Percentiles rank a stretch among this genome's conserved stretches.
Evolutionary conservation across 2,329 filamentous ascomycete genomes (phyloP).

Genomic region (Juglanconis oblonga): DNA sequence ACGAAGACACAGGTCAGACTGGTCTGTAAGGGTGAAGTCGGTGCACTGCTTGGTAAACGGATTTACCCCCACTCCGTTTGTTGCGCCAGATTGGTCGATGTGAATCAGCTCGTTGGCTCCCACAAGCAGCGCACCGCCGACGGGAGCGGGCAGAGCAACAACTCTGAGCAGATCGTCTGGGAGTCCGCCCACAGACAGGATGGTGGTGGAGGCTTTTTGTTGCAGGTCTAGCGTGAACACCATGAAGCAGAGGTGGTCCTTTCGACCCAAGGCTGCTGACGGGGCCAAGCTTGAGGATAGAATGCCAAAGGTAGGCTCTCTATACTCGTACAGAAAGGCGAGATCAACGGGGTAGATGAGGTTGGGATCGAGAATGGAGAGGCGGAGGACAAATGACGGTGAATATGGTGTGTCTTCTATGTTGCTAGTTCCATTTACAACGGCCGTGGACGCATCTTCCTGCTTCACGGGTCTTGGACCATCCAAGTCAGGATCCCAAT

Average conservation of each 20-base stretch:
- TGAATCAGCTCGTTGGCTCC: conserved; percentile 91
- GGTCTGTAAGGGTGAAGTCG: conserved; percentile 80
- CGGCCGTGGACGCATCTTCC: conserved; percentile 34
- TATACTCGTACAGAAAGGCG: conserved; percentile 92
- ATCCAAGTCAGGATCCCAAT: conserved; percentile 82
- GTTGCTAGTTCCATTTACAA: conserved; percentile 43
- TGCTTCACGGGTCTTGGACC: conserved; percentile 56
- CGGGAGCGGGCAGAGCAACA: conserved; percentile 76
- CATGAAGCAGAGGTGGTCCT: conserved; percentile 83
- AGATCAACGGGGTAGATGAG: conserved; percentile 88
- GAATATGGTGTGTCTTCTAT: conserved; percentile 72
- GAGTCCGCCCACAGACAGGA: conserved; percentile 79
- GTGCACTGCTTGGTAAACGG: conserved; percentile 81
- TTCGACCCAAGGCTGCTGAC: conserved; percentile 76
- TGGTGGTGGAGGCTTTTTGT: conserved; percentile 87
- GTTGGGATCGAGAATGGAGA: conserved; percentile 83
- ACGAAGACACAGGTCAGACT: conserved; percentile 74
- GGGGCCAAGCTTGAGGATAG: conserved; percentile 73
- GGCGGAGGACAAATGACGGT: conserved; percentile 87
- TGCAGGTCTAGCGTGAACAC: conserved; percentile 95
- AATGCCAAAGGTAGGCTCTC: conserved; percentile 95
- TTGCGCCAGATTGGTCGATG: conserved; percentile 91
- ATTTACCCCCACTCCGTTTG: conserved; percentile 90
- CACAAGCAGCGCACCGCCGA: conserved; percentile 83
- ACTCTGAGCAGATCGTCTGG: conserved; percentile 86